Base-by-base conservation (phyloP, 306 rosid genomes). In the Sechiopsis laciniata region DNA sequence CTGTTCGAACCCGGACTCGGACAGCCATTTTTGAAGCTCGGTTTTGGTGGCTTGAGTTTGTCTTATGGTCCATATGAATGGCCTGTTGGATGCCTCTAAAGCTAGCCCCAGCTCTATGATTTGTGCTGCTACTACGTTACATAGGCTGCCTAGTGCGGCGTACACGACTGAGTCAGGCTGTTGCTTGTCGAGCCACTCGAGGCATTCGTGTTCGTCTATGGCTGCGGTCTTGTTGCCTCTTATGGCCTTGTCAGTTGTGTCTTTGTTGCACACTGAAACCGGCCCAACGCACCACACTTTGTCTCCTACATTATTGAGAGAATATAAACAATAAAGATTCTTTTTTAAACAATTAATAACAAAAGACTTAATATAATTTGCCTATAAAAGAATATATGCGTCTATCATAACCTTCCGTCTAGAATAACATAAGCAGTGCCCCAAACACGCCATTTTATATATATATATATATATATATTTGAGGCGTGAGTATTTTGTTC, bases 271-370 rank as follows among this genome's bases (percentile, higher is more conserved):
- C 0, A 80, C 21, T 0, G 78, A 80, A 74, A 64, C 86, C 0
- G 84, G 86, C 5, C 86, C 86, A 16, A 50, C 58, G 21, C 85
- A 88, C 96, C 96, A 90, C n/a, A 81, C 73, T 74, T 85, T 86
- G 17, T 55, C 82, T 1, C 54, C 54, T 54, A 5, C 7, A 54
- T 54, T n/a, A 20, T 5, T 54, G 2, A 54, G 45, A 51, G 0
- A 12, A 12, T 51, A 51, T 51, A 12, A 3, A 51, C 3, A 29
- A 50, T 1, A 50, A 50, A 50, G 0, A 16, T 2, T 45, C 3
- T 29, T 29, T 29, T 29, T 29, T 29, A 29, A 3, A 29, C 2
- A 29, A 29, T 29, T 1, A 29, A 29, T 29, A 29, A 29, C 1
- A 29, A 29, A 3, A 29, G 42, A 3, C 42, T 35, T 35, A 35